A percentile compares a stretch with the other conserved stretches of the same genome.
phyloP scores from a whole-genome alignment of 176 grass and related monocot genomes.

The Alloteropsis semialata region DNA sequence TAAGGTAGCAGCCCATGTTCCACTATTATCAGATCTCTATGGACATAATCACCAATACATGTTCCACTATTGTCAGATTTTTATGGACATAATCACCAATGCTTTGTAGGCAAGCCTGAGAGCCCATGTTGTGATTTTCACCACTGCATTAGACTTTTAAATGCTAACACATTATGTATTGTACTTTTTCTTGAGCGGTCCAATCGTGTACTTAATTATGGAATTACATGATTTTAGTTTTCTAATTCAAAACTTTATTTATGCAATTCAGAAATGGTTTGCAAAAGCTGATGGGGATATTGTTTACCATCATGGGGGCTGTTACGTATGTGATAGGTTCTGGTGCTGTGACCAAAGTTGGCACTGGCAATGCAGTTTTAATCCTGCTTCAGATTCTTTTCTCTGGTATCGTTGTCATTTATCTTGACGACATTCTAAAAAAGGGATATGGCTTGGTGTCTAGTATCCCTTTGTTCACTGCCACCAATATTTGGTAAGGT shows the following conservation, averaged over 20 bases:
- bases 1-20: no score
- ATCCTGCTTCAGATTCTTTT: constrained; percentile 8
- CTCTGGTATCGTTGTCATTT: background rate
- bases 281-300: constrained; percentile 21
- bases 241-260: background rate
- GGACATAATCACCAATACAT: no score
- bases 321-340: background rate
- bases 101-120: no score
- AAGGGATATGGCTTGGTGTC: constrained; percentile 4
- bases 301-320: background rate
- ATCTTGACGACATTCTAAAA: background rate
- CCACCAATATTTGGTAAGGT: background rate
- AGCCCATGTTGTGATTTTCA: no score
- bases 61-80: no score
- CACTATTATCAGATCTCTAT: no score
- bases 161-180: background rate
- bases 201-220: background rate
- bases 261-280: constrained; percentile 1
- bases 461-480: background rate
- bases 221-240: background rate
- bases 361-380: background rate
- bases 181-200: background rate
- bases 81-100: no score
- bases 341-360: background rate
- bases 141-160: background rate